Conservation (phyloP, 2,329 filamentous ascomycete genomes). For the Nakataea oryzae region DNA sequence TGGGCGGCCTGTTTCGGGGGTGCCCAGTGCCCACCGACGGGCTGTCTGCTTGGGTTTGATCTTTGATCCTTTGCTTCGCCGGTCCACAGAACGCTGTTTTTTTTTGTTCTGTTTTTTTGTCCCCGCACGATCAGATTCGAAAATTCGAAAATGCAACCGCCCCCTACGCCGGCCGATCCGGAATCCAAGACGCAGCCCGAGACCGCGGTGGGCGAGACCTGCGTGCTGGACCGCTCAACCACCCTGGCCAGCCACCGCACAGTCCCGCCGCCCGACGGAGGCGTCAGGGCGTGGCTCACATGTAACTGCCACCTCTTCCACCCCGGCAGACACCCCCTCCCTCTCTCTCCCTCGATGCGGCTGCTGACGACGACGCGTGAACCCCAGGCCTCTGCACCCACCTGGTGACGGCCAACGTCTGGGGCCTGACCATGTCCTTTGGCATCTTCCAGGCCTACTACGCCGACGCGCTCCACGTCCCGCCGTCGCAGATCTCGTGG, state of each 20-base stretch:
- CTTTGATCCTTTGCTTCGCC: no score
- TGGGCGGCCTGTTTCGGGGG: no score
- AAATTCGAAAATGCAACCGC: no score
- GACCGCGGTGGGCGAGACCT: no score
- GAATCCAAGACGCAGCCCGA: no score
- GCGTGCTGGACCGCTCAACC: not conserved
- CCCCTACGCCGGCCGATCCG: no score
- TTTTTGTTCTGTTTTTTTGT: no score
- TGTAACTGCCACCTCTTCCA: constrained; percentile 1
- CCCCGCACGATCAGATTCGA: no score
- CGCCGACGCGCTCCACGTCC: constrained; percentile 8
- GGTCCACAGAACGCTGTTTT: no score
- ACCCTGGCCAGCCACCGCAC: not conserved
- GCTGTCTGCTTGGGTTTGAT: no score
- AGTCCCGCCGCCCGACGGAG: constrained; percentile 7
- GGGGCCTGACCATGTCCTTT: constrained; percentile 12
- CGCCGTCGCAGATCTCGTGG: constrained; percentile 12
- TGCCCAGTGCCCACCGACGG: no score
- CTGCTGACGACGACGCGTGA: not conserved
- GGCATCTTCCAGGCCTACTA: constrained; percentile 13
- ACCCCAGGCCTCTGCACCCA: constrained; percentile 6
- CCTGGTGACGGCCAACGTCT: constrained; percentile 16
- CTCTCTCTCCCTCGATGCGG: not conserved
- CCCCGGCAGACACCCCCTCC: not conserved
- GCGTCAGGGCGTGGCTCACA: constrained; percentile 5